phyloP scores from a whole-genome alignment of 1,139 yeast species.

The Casaregolazyma suthepensis region DNA sequence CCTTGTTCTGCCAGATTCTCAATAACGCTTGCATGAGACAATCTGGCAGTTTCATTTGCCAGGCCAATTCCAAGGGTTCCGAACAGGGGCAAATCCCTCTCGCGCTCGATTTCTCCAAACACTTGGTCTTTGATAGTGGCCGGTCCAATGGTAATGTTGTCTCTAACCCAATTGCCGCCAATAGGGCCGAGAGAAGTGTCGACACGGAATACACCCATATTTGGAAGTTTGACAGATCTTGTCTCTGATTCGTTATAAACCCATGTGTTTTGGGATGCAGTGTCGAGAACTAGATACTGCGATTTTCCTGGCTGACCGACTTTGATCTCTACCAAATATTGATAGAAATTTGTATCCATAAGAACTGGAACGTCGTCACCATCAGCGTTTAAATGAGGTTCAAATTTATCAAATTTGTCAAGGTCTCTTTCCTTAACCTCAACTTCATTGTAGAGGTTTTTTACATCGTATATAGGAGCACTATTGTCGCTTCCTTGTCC shows the following conservation, averaged over 20 bases:
- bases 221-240: constrained; percentile 9
- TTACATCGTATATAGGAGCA: not conserved
- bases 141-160: constrained; percentile 37
- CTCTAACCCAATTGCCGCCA: constrained; percentile 46
- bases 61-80: constrained; percentile 54
- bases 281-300: constrained; percentile 38
- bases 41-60: constrained; percentile 28
- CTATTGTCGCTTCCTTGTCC: not conserved
- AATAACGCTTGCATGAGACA: constrained; percentile 21
- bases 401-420: not conserved
- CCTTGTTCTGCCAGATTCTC: constrained; percentile 19
- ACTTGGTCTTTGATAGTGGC: constrained; percentile 35
- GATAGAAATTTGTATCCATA: not conserved
- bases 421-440: not conserved
- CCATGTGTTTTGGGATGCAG: constrained; percentile 46
- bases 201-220: constrained; percentile 18
- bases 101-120: constrained; percentile 45
- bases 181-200: constrained; percentile 26
- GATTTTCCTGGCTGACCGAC: constrained; percentile 39
- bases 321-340: constrained; percentile 36
- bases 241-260: constrained; percentile 32
- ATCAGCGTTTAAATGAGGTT: not conserved
- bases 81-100: constrained; percentile 23
- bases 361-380: not conserved
- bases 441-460: not conserved